A percentile compares a stretch with the other conserved stretches of the same genome.
phyloP scores from a whole-genome alignment of 345 rosid genomes.

The Bruguiera parviflora region DNA sequence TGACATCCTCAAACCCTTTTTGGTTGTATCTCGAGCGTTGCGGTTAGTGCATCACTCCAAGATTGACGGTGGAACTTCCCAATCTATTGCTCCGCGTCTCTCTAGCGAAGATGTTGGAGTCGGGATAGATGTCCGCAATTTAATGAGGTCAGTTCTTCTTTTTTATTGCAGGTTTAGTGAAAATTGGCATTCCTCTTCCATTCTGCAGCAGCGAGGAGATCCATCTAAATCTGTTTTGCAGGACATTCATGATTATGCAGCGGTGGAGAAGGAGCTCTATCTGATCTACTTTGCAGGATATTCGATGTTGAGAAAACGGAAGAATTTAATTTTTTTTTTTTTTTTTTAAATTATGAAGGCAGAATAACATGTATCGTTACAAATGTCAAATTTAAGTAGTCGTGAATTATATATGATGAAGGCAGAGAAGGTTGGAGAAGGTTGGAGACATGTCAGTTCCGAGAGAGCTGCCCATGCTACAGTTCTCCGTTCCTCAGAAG shows the following conservation, averaged over 20 bases:
- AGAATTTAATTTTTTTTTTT: no score
- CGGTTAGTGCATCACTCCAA: no score
- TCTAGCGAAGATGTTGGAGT: constrained; percentile 94
- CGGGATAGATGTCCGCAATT: constrained; percentile 81
- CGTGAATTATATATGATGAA: constrained; percentile 4
- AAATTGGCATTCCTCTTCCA: no score
- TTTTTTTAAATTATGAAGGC: no score
- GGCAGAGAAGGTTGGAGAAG: constrained; percentile 36
- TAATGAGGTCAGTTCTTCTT: constrained; percentile 52
- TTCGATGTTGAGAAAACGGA: no score
- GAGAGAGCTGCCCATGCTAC: constrained; percentile 64
- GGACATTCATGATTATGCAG: no score
- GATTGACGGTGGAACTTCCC: constrained; percentile 11
- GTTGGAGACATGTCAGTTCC: constrained; percentile 14
- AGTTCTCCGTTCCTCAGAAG: constrained; percentile 79
- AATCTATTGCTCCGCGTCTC: constrained; percentile 59
- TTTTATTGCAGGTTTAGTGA: not conserved
- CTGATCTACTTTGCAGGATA: no score
- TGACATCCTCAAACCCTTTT: not conserved
- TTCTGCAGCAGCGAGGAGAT: not conserved
- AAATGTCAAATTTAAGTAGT: not conserved
- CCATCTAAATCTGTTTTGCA: constrained; percentile 28
- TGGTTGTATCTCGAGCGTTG: not conserved
- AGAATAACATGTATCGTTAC: no score
- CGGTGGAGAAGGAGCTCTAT: no score